Evolutionary conservation across 148 eudicot species (phyloP).

Genomic region (Pharnaceum exiguum): DNA sequence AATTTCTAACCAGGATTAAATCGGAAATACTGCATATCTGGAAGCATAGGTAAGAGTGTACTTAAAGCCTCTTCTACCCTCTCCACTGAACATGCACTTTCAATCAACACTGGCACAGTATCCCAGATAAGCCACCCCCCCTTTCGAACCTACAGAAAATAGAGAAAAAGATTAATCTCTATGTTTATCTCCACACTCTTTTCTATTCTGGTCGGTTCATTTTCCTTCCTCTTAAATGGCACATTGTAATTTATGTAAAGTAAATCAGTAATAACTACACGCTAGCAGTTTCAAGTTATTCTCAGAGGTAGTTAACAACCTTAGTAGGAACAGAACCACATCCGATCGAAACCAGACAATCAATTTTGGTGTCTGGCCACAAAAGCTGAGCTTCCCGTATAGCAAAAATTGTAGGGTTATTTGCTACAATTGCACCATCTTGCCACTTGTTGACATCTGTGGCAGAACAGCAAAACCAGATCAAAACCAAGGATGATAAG

Average conservation of each 20-base stretch:
- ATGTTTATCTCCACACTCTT: not conserved
- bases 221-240: not conserved
- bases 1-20: conserved; percentile 78
- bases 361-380: conserved; percentile 96
- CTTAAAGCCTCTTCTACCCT: conserved; percentile 96
- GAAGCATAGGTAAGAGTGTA: conserved; percentile 91
- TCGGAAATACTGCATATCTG: conserved; percentile 84
- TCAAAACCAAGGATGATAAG: not conserved
- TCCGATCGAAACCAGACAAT: conserved; percentile 89
- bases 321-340: conserved; percentile 93
- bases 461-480: conserved; percentile 10
- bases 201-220: not conserved
- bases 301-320: conserved; percentile 32
- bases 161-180: conserved; percentile 9
- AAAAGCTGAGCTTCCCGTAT: conserved; percentile 94
- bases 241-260: not conserved
- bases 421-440: conserved; percentile 99
- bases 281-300: not conserved
- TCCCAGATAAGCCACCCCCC: conserved; percentile 97
- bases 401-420: conserved; percentile 96
- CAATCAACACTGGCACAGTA: conserved; percentile 94
- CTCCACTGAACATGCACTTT: conserved; percentile 95
- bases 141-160: conserved; percentile 59
- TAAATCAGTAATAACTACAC: not conserved
- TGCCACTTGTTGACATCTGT: conserved; percentile 87